Evolutionary conservation across 2,329 filamentous ascomycete genomes (phyloP).

Genomic region (Xylariaceae sp.): DNA sequence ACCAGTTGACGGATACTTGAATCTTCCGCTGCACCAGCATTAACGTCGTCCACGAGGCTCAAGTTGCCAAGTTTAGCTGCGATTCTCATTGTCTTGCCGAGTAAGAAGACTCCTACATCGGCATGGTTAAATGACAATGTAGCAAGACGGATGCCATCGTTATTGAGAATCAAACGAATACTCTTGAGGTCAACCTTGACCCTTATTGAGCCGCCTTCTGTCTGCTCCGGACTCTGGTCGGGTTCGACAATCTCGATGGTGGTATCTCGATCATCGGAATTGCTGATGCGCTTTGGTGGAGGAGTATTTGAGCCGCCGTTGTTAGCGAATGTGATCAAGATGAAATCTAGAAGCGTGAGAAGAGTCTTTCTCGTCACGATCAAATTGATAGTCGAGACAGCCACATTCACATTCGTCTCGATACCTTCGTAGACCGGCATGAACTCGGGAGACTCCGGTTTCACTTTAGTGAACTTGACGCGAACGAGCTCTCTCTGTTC

Average conservation of each 20-base stretch:
- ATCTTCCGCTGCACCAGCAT: slow-evolving; percentile 77
- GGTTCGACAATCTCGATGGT: slow-evolving; percentile 39
- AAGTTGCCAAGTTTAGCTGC: slow-evolving; percentile 84
- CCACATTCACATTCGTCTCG: slow-evolving; percentile 86
- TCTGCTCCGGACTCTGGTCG: slow-evolving; percentile 34
- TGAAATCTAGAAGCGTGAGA: slow-evolving; percentile 88
- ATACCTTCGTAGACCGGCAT: slow-evolving; percentile 88
- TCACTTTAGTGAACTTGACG: slow-evolving; percentile 87
- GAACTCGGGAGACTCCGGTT: slow-evolving; percentile 88
- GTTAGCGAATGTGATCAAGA: slow-evolving; percentile 84
- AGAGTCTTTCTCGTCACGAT: slow-evolving; percentile 92
- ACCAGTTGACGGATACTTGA: slow-evolving; percentile 84
- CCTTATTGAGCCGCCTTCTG: slow-evolving; percentile 72
- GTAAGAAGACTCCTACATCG: slow-evolving; percentile 84
- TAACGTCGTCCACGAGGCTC: slow-evolving; percentile 88
- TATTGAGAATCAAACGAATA: slow-evolving; percentile 92
- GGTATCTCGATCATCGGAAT: slow-evolving; percentile 36
- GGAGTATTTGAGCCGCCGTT: slow-evolving; percentile 38
- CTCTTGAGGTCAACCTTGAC: slow-evolving; percentile 93
- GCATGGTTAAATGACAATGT: slow-evolving; percentile 91
- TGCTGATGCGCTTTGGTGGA: slow-evolving; percentile 35
- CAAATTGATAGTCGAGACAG: slow-evolving; percentile 92
- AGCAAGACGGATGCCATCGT: slow-evolving; percentile 91
- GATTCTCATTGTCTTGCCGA: slow-evolving; percentile 82
- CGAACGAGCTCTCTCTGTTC: slow-evolving; percentile 80